Conservation (phyloP, 371 early-diverging fungal genomes). For the Fennellomyces sp. region DNA sequence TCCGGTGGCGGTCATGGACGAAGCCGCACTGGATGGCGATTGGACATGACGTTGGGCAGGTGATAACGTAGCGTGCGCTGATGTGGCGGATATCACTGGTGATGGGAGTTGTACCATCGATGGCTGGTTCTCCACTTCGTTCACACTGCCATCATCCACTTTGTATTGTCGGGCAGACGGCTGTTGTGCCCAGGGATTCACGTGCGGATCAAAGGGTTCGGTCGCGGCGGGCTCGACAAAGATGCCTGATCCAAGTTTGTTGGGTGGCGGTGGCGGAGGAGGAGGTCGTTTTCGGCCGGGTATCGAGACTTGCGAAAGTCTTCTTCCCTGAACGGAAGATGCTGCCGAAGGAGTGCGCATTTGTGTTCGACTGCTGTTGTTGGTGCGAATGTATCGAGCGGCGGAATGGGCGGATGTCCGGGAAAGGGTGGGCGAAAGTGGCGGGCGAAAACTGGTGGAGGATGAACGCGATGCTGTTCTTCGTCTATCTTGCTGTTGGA, state of each 20-base stretch:
- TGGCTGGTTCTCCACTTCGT: slow-evolving; percentile 9
- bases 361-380: slow-evolving; percentile 4
- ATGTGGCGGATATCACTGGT: slow-evolving; percentile 12
- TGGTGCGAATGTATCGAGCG: background rate
- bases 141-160: slow-evolving; percentile 15
- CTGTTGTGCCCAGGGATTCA: slow-evolving; percentile 42
- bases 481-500: slow-evolving; percentile 12
- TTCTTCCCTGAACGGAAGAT: slow-evolving; percentile 22
- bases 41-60: slow-evolving; percentile 1
- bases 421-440: background rate
- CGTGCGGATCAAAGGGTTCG: slow-evolving; percentile 30
- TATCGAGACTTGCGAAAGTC: slow-evolving; percentile 18
- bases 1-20: slow-evolving; percentile 35
- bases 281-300: slow-evolving; percentile 21
- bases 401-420: slow-evolving; percentile 2
- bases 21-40: slow-evolving; percentile 20
- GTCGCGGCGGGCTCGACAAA: slow-evolving; percentile 18
- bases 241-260: background rate
- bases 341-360: slow-evolving; percentile 24
- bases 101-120: slow-evolving; percentile 10
- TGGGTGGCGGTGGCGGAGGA: slow-evolving; percentile 7
- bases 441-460: slow-evolving; percentile 1
- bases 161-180: slow-evolving; percentile 22
- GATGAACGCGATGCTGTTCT: slow-evolving; percentile 5
- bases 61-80: background rate